Evolutionary conservation across 2,329 filamentous ascomycete genomes (phyloP), one percentile per base, ranked within the genome.

Genomic region (Cladosporium colombiae): DNA sequence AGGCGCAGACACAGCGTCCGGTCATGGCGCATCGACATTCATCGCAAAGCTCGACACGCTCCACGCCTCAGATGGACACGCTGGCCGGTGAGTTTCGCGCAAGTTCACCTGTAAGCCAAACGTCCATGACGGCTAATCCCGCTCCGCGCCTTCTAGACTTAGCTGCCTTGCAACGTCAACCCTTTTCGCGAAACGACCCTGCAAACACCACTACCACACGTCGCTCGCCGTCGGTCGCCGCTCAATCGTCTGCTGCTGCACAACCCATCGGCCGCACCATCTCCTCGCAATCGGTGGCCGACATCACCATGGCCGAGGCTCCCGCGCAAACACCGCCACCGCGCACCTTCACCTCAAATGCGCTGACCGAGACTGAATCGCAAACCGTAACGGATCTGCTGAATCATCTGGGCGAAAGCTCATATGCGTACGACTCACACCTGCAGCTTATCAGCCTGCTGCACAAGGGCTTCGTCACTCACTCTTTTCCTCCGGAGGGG

Each of bases 401-500:
- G 44, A 77, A 75, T 27, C 76, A 78, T 25, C 75, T 84, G 21
- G 67, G 73, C 13, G 79, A 82, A 40, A 82, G 84, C 66, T 80
- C 81, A 1, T 82, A 82, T 70, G 81, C 81, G 63, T 84, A 83
- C 68, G 77, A 80, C 60, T 80, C 80, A 59, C 81, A 84, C 70
- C 78, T 81, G 44, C 76, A 78, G 57, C 77, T 84, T 40, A 80
- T 84, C 71, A 78, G 78, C 37, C 77, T 82, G 2, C 76, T 84
- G 27, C 81, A 83, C 70, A 79, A 81, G 66, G 82, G 82, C 49
- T 78, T 84, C 31, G 72, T 81, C 37, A 76, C 77, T 16, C 81
- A 83, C 66, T 68, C 77, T 55, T 66, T 73, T 70, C 60, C 60
- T 25, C 55, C 72, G 4, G 71, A 72, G 18, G 65, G 63, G 25